Evolutionary conservation across 495 filamentous ascomycete species (phyloP), one percentile per base, ranked within the genome.

Genomic region (Aspergillus kassunensis): DNA sequence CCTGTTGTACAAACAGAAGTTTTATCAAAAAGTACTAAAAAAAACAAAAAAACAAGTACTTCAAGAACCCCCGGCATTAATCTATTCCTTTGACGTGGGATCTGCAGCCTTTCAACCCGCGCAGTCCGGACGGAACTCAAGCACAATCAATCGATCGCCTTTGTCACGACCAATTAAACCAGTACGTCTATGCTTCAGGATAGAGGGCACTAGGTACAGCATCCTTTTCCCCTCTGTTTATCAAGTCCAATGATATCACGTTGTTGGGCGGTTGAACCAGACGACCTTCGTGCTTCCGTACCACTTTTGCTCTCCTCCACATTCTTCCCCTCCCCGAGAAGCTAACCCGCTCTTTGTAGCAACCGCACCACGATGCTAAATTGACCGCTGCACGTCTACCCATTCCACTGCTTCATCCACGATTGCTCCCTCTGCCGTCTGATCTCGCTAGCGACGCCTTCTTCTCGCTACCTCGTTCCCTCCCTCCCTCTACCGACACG

Each of bases 401-500:
- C 23, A 50, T 54, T 59, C 50, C 18, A 62, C 43, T 48, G 39
- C 54, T 39, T 21, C 44, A 29, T 39, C 27, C 24, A 47, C 25
- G 21, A 25, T 18, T 19, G 35, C 40, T 53, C 27, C 9, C 23
- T 58, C 36, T 46, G 6, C 49, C 21, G n/a, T 19, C 36, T 59
- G 46, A 46, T 60, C 61, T 41, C 37, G 44, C 29, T 27, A 23
- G 30, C 51, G 40, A 36, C 33, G 20, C 21, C 13, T 37, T 30
- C 51, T 35, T 33, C 46, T 39, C 37, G 20, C 31, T 35, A 33
- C 27, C 47, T 58, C 56, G 40, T 54, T 63, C 64, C 24, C 31
- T 35, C 33, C 27, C 47, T 58, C 56, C 44, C 56, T 63, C 64
- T 59, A 57, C 58, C 54, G 42, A 35, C 41, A 46, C 51, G 25